Conservation (phyloP, 1,139 yeast genomes). For the Kodamaea ohmeri region DNA sequence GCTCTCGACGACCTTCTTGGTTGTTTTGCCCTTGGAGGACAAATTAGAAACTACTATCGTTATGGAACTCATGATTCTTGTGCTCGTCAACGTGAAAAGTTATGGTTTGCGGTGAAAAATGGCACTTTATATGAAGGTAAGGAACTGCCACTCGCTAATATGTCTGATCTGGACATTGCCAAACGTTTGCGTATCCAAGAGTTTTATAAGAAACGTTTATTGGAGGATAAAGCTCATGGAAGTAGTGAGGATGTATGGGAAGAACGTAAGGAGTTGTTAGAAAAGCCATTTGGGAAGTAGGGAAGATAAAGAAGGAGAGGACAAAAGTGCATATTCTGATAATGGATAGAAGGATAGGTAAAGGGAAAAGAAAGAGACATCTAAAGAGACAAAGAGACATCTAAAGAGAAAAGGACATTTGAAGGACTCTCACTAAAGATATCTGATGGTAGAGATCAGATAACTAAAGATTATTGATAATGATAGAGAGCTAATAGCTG, state of each 20-base stretch:
- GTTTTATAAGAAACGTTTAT: constrained; percentile 63
- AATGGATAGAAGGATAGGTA: not conserved
- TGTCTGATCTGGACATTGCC: constrained; percentile 46
- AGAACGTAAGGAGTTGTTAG: constrained; percentile 36
- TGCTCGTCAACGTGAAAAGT: constrained; percentile 63
- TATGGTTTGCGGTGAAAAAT: constrained; percentile 76
- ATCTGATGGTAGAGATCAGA: too few relatives aligned
- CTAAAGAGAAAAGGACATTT: too few relatives aligned
- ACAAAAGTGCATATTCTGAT: too few relatives aligned
- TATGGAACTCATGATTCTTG: constrained; percentile 77
- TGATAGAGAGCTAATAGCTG: too few relatives aligned
- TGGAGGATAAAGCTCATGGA: constrained; percentile 61
- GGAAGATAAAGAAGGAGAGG: not conserved
- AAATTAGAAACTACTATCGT: constrained; percentile 74
- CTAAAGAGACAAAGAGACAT: too few relatives aligned
- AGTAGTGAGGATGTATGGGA: constrained; percentile 86
- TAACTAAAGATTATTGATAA: too few relatives aligned
- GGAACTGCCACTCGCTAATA: constrained; percentile 32
- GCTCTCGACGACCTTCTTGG: constrained; percentile 84
- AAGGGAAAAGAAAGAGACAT: not conserved
- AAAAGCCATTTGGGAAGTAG: constrained; percentile 12
- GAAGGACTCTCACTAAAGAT: too few relatives aligned
- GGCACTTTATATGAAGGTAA: constrained; percentile 30
- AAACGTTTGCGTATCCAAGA: constrained; percentile 58
- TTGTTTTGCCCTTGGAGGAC: constrained; percentile 91